Evolutionary conservation across 2,329 filamentous ascomycete genomes (phyloP), one percentile per base, ranked within the genome.

Genomic region (Trichophaea hybrida): DNA sequence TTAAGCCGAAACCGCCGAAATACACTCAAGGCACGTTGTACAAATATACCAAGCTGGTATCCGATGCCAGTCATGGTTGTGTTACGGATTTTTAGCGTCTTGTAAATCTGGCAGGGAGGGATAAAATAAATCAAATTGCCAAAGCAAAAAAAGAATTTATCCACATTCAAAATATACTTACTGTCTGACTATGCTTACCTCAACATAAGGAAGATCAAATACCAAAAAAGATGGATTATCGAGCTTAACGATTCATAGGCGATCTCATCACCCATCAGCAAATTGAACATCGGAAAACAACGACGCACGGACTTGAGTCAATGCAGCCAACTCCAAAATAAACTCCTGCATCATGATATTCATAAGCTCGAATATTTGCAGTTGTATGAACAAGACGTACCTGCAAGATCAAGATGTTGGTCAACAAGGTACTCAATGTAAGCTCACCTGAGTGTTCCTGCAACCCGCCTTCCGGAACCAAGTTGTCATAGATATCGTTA

Each of bases 401-500:
- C 70, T 93, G 87, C 59, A 89, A 75, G 55, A 91, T 80, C 60
- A 91, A 80, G 44, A 85, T 80, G 70, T 91, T 93, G 5, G 86
- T 91, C 63, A 93, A 74, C 8, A 91, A 75, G 70, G 91, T 86
- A 44, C 84, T 88, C 4, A 93, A 80, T 6, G 83, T 87, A 6
- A 82, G 83, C 7, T 76, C 77, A 53, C 71, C 73, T 4, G 72
- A 69, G 33, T 69, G 69, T 24, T 38, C 32, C 37, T 17, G 66
- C 61, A 2, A 64, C 61, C 10, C 64, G 67, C 31, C 24, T 24
- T 24, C 24, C 66, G 38, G 38, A 15, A 15, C 38, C 2, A 10
- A 43, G n/a, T 10, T 10, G 38, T 24, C 38, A 43, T 10, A 43
- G 38, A 10, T 43, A 15, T 43, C 38, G 10, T 10, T 43, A 10